Evolutionary conservation across 2,329 filamentous ascomycete genomes (phyloP).

Genomic region (Fusarium nanum): DNA sequence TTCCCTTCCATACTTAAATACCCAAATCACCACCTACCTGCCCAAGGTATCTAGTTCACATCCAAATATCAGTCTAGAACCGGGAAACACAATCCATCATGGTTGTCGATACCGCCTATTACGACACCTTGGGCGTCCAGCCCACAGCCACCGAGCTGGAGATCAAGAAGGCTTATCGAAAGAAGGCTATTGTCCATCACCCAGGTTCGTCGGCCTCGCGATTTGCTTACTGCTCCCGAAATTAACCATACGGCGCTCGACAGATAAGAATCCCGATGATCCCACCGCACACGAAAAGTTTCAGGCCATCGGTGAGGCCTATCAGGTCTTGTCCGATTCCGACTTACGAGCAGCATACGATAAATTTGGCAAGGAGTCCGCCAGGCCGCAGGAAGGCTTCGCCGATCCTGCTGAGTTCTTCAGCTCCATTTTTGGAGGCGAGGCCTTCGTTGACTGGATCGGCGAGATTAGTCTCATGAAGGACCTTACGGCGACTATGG

Average conservation of each 20-base stretch:
- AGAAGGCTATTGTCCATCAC: conserved; percentile 92
- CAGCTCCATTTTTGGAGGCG: conserved; percentile 96
- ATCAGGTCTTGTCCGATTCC: conserved; percentile 85
- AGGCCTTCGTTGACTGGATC: conserved; percentile 95
- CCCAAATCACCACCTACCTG: not conserved
- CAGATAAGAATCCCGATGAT: conserved; percentile 98
- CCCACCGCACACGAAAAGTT: conserved; percentile 94
- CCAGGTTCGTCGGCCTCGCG: conserved; percentile 67
- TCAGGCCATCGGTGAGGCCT: conserved; percentile 82
- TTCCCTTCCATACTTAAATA: not conserved
- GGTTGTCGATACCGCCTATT: conserved; percentile 91
- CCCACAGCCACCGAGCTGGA: conserved; percentile 89
- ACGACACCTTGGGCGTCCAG: conserved; percentile 86
- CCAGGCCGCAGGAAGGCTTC: conserved; percentile 91
- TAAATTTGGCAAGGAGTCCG: conserved; percentile 95
- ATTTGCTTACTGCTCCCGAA: not conserved
- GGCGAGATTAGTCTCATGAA: conserved; percentile 99
- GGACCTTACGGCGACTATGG: conserved; percentile 97
- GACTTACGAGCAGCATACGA: conserved; percentile 93
- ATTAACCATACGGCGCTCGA: conserved; percentile 27
- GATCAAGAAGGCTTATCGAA: conserved; percentile 97
- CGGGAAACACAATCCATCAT: conserved; percentile 61
- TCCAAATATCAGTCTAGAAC: conserved; percentile 21
- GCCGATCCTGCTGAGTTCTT: conserved; percentile 98
- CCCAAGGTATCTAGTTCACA: conserved; percentile 6